Percentiles rank a stretch among this genome's conserved stretches.
Conservation (phyloP, 192 early-diverging fungal species). For the Piromyces sp. region DNA sequence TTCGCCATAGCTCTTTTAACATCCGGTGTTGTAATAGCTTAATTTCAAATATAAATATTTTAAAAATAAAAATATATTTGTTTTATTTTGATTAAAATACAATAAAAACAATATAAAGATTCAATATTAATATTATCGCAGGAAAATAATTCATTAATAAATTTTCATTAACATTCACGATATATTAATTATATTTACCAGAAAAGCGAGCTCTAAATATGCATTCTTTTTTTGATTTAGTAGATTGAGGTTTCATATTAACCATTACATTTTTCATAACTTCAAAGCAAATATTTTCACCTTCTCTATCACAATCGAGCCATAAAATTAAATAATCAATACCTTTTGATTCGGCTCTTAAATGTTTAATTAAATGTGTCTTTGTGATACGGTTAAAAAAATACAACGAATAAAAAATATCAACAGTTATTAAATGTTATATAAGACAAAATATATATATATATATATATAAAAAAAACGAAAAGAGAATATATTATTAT, state of each 20-base stretch:
- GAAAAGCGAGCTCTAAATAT: neutral
- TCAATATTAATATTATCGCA: too few species aligned
- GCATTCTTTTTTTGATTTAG: neutral
- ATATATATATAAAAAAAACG: too few species aligned
- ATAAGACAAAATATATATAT: neutral
- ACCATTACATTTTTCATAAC: neutral
- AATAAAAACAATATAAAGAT: too few species aligned
- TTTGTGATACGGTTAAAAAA: too few species aligned
- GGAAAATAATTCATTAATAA: too few species aligned
- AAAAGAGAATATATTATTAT: too few species aligned
- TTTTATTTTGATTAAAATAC: too few species aligned
- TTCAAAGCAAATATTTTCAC: conserved; percentile 34
- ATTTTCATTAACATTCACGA: too few species aligned
- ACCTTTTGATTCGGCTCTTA: conserved; percentile 21
- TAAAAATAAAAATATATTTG: too few species aligned
- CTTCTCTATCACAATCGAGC: conserved; percentile 34
- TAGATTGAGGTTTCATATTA: neutral
- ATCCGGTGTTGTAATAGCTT: conserved; percentile 17
- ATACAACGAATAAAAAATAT: too few species aligned
- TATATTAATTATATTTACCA: too few species aligned
- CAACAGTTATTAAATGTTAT: neutral
- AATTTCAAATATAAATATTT: too few species aligned
- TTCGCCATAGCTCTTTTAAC: conserved; percentile 24
- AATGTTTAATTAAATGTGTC: conserved; percentile 15
- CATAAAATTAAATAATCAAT: conserved; percentile 23